A percentile compares a stretch with the other conserved stretches of the same genome.
Conservation (phyloP, 331 rosid species). For the Dryas integrifolia region DNA sequence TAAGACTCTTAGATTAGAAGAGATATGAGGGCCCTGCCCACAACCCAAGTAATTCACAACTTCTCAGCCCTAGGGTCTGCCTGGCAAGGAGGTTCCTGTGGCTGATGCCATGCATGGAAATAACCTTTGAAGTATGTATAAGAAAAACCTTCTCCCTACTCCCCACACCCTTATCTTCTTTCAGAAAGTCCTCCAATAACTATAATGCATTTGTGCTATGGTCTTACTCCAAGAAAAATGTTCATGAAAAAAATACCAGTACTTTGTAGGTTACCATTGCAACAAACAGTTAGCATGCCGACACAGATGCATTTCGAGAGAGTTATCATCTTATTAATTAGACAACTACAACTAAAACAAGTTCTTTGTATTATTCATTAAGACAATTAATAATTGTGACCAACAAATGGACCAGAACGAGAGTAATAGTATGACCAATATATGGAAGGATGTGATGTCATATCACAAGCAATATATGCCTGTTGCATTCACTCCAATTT, state of each 20-base stretch:
- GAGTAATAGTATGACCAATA: no score
- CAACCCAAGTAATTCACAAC: background rate
- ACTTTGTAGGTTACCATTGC: background rate
- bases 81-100: background rate
- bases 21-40: background rate
- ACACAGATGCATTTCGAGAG: background rate
- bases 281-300: no score
- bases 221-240: background rate
- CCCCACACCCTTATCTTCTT: background rate
- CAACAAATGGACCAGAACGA: background rate
- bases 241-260: background rate
- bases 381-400: background rate
- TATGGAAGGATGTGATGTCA: no score
- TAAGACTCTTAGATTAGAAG: background rate
- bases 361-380: background rate
- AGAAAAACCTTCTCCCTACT: background rate
- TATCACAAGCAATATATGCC: no score
- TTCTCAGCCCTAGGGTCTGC: background rate
- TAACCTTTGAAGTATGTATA: background rate
- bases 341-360: background rate
- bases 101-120: background rate
- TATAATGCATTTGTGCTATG: background rate
- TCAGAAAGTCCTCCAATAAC: slow-evolving; percentile 1
- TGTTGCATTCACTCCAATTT: no score
- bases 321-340: background rate